These are phyloP conservation scores for Choiromyces venosus DNA, from an alignment of 495 filamentous ascomycete species.

Conservation along the genomic window DNA sequence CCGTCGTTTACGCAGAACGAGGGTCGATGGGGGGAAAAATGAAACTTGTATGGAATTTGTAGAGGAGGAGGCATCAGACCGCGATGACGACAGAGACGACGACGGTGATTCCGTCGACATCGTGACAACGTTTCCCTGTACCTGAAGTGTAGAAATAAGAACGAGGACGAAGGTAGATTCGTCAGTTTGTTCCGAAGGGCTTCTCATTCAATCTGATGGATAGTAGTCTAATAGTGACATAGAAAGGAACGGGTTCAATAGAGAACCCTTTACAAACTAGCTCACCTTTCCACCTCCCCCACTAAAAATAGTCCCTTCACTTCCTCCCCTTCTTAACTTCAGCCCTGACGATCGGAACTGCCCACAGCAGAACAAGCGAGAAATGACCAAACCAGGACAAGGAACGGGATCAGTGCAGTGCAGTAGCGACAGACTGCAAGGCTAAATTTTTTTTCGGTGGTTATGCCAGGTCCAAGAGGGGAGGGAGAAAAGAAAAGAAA, in stretches of 20 bases:
- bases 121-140: constrained; percentile 19
- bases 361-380: not conserved
- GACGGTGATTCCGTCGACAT: constrained; percentile 6
- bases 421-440: not conserved
- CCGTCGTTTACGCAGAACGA: constrained; percentile 25
- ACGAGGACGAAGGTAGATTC: constrained; percentile 5
- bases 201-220: constrained; percentile 10
- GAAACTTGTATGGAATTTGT: not conserved
- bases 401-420: not conserved
- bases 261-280: not conserved
- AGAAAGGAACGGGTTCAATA: constrained; percentile 13
- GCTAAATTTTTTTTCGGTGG: not conserved
- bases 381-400: not conserved
- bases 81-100: constrained; percentile 15
- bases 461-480: not conserved
- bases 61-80: constrained; percentile 18
- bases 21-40: not conserved
- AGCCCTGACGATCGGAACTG: constrained; percentile 8
- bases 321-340: constrained; percentile 21
- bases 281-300: constrained; percentile 36
- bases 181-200: constrained; percentile 20
- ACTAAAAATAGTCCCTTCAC: constrained; percentile 30
- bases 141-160: constrained; percentile 28
- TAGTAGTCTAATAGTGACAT: constrained; percentile 9
- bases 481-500: not conserved